Evolutionary conservation across 305 asterid genomes (phyloP), one percentile per base, ranked within the genome.

Genomic region (Euphrasia arctica): DNA sequence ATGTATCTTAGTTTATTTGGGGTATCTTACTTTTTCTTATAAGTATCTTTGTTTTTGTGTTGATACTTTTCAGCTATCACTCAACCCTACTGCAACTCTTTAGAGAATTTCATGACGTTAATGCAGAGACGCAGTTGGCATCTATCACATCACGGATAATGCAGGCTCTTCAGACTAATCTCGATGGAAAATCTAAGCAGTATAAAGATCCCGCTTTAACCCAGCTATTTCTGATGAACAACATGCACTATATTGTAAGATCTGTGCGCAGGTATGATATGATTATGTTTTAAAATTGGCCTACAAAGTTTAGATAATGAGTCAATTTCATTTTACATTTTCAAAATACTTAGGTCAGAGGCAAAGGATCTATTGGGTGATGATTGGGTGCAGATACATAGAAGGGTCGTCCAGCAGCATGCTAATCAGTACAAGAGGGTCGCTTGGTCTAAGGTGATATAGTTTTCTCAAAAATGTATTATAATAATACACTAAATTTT

Each of bases 371-470:
- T 90, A 73, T 71, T 93, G 68, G 98, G 98, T 32, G 92, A 90
- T 73, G 98, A 93, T 75, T 93, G 98, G 98, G 98, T 93, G 67
- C 97, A 93, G 76, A 90, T 86, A 73, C 97, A 93, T 68, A 75
- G 98, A 82, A 75, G 98, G 75, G 81, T 87, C 47, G 98, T 93
- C 51, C 98, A 93, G 81, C 97, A 93, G 76, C 95, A 93, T 58
- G 98, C 98, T 31, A 90, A 88, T 79, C 98, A 93, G 77, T 93
- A 93, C 80, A 93, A 93, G 82, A 83, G 98, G 71, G 81, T 87
- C 50, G 91, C 97, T 47, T 90, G 98, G 98, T 77, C 97, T 62
- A 93, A 93, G 98, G 98, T 65, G 54, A 48, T 29, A 27, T 39
- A 15, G 0, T 15, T 63, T n/a, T 56, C n/a, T 13, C 14, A 49